Conservation (phyloP, 805 yeast genomes). For the Metschnikowia shivogae region DNA sequence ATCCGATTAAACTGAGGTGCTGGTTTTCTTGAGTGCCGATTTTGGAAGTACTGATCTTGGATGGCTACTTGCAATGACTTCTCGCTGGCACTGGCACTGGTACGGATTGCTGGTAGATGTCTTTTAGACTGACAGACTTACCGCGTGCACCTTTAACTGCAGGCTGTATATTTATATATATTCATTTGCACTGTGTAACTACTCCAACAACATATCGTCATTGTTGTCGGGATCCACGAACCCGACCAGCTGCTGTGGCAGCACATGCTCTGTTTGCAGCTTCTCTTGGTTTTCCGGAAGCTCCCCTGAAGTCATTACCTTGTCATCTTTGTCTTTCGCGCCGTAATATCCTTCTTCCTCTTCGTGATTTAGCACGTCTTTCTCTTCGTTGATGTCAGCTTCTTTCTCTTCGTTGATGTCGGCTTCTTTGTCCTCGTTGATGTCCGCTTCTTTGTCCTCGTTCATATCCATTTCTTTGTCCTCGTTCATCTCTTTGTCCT, state of each 20-base stretch:
- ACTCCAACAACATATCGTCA: slow-evolving; percentile 2
- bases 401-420: slow-evolving; percentile 6
- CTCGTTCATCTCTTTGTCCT: slow-evolving; percentile 17
- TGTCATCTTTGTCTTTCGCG: not conserved
- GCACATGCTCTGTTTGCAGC: not conserved
- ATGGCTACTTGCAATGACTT: too few species aligned
- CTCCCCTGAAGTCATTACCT: not conserved
- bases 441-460: slow-evolving; percentile 11
- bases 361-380: slow-evolving; percentile 7
- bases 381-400: slow-evolving; percentile 1
- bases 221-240: not conserved
- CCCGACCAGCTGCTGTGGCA: not conserved
- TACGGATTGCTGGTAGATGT: too few species aligned
- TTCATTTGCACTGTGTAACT: not conserved
- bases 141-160: too few species aligned
- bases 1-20: slow-evolving; percentile 20
- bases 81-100: too few species aligned
- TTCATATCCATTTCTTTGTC: slow-evolving; percentile 2
- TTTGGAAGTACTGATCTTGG: too few species aligned
- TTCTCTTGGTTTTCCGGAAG: too few species aligned
- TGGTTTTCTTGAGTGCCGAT: too few species aligned
- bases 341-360: not conserved
- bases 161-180: slow-evolving; percentile 1
- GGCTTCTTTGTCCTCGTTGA: slow-evolving; percentile 16
- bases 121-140: too few species aligned